Percentiles rank a stretch among this genome's conserved stretches.
Evolutionary conservation across 2,329 filamentous ascomycete genomes (phyloP).

Genomic region (Exophiala aquamarina): DNA sequence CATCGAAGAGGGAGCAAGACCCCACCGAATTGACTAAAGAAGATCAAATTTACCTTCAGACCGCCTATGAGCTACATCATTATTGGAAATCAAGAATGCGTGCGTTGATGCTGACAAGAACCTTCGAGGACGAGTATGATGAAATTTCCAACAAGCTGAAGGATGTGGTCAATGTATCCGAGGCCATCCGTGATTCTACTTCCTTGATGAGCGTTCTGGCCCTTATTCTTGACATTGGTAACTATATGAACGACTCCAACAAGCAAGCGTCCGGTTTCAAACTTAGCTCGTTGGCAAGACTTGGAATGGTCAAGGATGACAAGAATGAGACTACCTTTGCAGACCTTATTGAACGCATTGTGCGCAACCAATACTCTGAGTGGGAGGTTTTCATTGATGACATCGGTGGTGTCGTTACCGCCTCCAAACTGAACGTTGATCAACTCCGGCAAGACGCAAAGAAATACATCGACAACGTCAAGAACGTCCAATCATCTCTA

Average conservation of each 20-base stretch:
- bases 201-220: constrained; percentile 94
- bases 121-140: constrained; percentile 85
- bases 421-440: constrained; percentile 93
- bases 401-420: constrained; percentile 73
- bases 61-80: constrained; percentile 89
- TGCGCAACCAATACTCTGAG: constrained; percentile 92
- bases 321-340: constrained; percentile 97
- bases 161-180: constrained; percentile 82
- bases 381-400: constrained; percentile 89
- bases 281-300: constrained; percentile 83
- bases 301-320: constrained; percentile 98
- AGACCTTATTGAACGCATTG: constrained; percentile 93
- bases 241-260: constrained; percentile 99
- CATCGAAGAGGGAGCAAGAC: constrained; percentile 78
- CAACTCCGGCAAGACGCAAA: constrained; percentile 83
- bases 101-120: constrained; percentile 79
- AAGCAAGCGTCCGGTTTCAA: constrained; percentile 99
- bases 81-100: constrained; percentile 99
- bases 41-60: constrained; percentile 92
- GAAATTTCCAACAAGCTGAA: constrained; percentile 83
- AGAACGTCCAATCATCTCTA: constrained; percentile 86
- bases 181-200: constrained; percentile 86
- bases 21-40: constrained; percentile 85
- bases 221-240: constrained; percentile 94
- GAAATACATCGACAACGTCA: constrained; percentile 91